These are phyloP conservation scores for Citeromyces matritensis DNA, from an alignment of 805 yeast genomes.

Conservation along the genomic window DNA sequence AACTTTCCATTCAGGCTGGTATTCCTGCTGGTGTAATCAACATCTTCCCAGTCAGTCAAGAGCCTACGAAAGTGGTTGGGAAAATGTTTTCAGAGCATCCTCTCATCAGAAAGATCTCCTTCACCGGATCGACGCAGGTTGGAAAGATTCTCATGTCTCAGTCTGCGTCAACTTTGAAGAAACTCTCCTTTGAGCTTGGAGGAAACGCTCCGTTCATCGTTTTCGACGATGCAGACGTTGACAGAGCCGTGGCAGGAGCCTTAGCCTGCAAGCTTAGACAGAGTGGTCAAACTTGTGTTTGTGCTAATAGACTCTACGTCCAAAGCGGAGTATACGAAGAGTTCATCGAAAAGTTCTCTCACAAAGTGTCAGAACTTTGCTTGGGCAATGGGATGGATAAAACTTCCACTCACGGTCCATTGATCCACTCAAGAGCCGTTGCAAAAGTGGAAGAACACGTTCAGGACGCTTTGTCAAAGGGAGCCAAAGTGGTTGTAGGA, in stretches of 20 bases:
- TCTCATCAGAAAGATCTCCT: conserved; percentile 48
- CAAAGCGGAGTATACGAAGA: conserved; percentile 53
- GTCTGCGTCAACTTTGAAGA: conserved; percentile 48
- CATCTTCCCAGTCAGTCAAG: conserved; percentile 33
- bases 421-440: conserved; percentile 50
- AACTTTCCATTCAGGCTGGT: conserved; percentile 50
- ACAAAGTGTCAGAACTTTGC: conserved; percentile 24
- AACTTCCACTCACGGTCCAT: conserved; percentile 62
- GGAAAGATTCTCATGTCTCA: conserved; percentile 56
- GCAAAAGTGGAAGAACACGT: conserved; percentile 47
- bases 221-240: conserved; percentile 59
- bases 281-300: conserved; percentile 72
- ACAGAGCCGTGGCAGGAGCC: conserved; percentile 51
- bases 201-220: conserved; percentile 74
- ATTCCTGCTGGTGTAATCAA: conserved; percentile 59
- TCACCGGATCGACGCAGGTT: conserved; percentile 67
- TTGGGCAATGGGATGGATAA: conserved; percentile 50
- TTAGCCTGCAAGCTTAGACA: conserved; percentile 58
- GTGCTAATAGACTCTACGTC: conserved; percentile 59
- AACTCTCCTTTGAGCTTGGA: conserved; percentile 60
- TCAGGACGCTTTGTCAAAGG: conserved; percentile 47
- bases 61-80: conserved; percentile 32
- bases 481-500: conserved; percentile 51
- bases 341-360: conserved; percentile 33
- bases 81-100: conserved; percentile 39